These are phyloP conservation scores for Crucihimalaya himalaica DNA, from an alignment of 345 rosid species.

Conservation along the genomic window DNA sequence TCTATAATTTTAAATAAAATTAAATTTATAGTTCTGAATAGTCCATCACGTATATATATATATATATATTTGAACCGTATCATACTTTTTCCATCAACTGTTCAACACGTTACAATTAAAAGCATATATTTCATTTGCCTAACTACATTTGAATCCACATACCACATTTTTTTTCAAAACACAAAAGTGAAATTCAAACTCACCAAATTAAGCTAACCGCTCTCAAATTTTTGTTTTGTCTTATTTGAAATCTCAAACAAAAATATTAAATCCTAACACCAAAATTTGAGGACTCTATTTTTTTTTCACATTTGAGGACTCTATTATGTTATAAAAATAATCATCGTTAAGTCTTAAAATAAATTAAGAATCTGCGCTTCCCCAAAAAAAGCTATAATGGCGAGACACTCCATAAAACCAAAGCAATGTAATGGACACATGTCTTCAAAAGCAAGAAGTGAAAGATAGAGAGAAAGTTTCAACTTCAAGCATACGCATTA, in stretches of 20 bases:
- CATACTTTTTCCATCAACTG: no score
- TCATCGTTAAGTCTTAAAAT: neutral
- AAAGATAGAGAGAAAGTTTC: slow-evolving; percentile 4
- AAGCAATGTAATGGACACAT: slow-evolving; percentile 28
- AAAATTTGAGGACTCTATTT: slow-evolving; percentile 20
- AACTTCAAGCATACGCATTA: slow-evolving; percentile 24
- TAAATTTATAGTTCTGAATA: no score
- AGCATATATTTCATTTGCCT: no score
- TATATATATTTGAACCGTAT: no score
- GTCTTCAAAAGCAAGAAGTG: slow-evolving; percentile 29
- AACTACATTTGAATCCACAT: no score
- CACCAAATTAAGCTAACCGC: slow-evolving; percentile 14
- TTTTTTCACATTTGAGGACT: neutral
- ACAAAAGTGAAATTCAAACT: no score
- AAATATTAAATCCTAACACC: neutral
- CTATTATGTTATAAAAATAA: neutral
- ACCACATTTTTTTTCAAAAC: no score
- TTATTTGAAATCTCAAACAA: neutral
- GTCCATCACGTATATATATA: no score
- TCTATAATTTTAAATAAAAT: no score
- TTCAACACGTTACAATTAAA: no score
- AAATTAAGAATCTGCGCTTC: neutral
- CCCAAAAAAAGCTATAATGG: slow-evolving; percentile 15
- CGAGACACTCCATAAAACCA: slow-evolving; percentile 21
- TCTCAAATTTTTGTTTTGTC: neutral